Evolutionary conservation across 1,284 basidiomycete species (phyloP).

Genomic region (Ceraceosorus guamensis): DNA sequence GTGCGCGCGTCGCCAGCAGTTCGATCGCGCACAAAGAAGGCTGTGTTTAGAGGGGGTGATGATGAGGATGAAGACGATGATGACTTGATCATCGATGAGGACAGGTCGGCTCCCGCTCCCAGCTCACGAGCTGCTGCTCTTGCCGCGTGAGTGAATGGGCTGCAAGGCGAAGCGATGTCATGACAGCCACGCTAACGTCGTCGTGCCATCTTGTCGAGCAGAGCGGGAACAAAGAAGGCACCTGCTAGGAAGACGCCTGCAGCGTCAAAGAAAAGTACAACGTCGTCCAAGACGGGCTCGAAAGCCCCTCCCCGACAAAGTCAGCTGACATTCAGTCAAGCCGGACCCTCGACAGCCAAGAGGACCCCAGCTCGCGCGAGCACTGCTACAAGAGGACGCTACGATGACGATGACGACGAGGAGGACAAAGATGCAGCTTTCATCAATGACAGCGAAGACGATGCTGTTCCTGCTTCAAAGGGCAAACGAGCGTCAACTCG

Average conservation of each 20-base stretch:
- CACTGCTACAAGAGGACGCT: constrained; percentile 3
- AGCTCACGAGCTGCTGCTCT: background rate
- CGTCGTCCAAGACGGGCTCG: no score
- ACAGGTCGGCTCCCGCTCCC: background rate
- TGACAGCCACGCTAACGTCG: background rate
- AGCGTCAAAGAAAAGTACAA: background rate
- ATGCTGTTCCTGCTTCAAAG: no score
- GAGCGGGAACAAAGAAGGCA: no score
- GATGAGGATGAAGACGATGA: constrained; percentile 8
- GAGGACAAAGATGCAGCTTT: constrained; percentile 24
- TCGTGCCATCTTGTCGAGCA: no score
- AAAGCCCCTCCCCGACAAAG: no score
- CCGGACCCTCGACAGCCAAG: background rate
- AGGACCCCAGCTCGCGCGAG: constrained; percentile 6
- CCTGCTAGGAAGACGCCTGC: background rate
- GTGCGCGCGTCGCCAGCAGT: background rate
- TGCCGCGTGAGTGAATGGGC: background rate
- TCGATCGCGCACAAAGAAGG: background rate
- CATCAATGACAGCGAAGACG: constrained; percentile 21
- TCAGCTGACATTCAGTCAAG: no score
- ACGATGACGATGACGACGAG: constrained; percentile 31
- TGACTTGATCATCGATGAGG: background rate
- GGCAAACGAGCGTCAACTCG: no score
- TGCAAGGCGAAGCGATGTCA: background rate
- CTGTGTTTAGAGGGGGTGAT: background rate